Base-by-base conservation (phyloP, 805 yeast genomes). In the Candida tammaniensis region DNA sequence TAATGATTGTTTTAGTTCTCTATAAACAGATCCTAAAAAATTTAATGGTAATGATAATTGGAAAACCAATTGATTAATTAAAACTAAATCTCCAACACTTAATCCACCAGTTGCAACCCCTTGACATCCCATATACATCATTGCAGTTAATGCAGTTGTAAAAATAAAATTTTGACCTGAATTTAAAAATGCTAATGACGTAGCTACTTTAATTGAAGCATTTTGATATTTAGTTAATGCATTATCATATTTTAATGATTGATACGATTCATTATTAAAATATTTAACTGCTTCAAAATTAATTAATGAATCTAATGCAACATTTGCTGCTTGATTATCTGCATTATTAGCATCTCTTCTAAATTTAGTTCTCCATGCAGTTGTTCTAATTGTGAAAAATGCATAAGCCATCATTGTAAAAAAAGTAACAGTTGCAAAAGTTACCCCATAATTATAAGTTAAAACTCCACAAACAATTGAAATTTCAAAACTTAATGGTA, bases 101-200 rank as follows among this genome's bases (percentile, higher is more conserved):
- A 93, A 65, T 0, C 76, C 59, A 0, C 96, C 96, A 3, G 74
- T 59, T 10, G 87, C 79, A n/a, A 93, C 93, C 17, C 98, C 98
- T 36, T 80, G 78, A 50, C 96, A 86, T 11, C 96, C 97, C 95
- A 93, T 82, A 57, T 86, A 93, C 98, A 93, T 93, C 94, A 93
- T 93, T 2, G 81, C 85, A 1, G 98, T 93, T 43, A 93, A 66
- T 1, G 98, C 98, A 25, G 85, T 61, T 0, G 97, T 86, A 61
- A 85, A 85, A 20, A 85, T 85, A 36, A 83, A 48, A 52, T 81
- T 84, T 55, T 85, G 94, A 12, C 94, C 94, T 0, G 87, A 71
- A 45, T 85, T 85, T 41, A 85, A 65, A 50, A 74, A 85, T 16
- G 93, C 88, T 42, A 85, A 63, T 1, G 93, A 84, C 3, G 91